phyloP scores from a whole-genome alignment of 441 rosid species.

The Euphorbia celastroides region DNA sequence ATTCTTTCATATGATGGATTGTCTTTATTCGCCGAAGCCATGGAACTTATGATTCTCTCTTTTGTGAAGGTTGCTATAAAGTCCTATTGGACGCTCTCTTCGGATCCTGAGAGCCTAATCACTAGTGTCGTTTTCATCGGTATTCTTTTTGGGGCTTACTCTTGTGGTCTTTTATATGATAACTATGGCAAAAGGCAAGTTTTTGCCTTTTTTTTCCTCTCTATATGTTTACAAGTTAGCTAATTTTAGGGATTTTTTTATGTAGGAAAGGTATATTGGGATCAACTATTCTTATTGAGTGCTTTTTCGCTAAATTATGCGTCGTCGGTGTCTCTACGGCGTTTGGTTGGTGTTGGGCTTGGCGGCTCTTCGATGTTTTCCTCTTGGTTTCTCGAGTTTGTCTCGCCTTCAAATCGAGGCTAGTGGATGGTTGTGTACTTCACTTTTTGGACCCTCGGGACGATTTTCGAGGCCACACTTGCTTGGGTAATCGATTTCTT shows the following conservation, averaged over 20 bases:
- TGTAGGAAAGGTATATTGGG: slow-evolving; percentile 45
- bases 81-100: slow-evolving; percentile 47
- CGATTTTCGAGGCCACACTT: slow-evolving; percentile 53
- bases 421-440: slow-evolving; percentile 52
- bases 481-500: too few species aligned
- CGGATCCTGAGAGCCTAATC: slow-evolving; percentile 41
- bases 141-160: slow-evolving; percentile 56
- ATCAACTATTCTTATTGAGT: slow-evolving; percentile 33
- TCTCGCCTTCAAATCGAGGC: slow-evolving; percentile 51
- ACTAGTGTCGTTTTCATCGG: slow-evolving; percentile 52
- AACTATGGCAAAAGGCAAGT: slow-evolving; percentile 46
- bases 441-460: slow-evolving; percentile 51
- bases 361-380: slow-evolving; percentile 50
- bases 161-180: slow-evolving; percentile 56
- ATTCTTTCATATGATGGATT: slow-evolving; percentile 58
- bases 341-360: slow-evolving; percentile 51
- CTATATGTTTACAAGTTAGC: not conserved
- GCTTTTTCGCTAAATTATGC: slow-evolving; percentile 45
- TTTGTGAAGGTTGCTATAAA: slow-evolving; percentile 50
- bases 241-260: not conserved
- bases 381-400: slow-evolving; percentile 59
- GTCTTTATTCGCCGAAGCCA: slow-evolving; percentile 53
- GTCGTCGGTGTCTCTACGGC: slow-evolving; percentile 32
- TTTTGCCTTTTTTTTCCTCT: not conserved
- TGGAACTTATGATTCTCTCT: slow-evolving; percentile 73